Base-by-base conservation (phyloP, 2,329 filamentous ascomycete genomes). In the Sarocladiaceae sp. region DNA sequence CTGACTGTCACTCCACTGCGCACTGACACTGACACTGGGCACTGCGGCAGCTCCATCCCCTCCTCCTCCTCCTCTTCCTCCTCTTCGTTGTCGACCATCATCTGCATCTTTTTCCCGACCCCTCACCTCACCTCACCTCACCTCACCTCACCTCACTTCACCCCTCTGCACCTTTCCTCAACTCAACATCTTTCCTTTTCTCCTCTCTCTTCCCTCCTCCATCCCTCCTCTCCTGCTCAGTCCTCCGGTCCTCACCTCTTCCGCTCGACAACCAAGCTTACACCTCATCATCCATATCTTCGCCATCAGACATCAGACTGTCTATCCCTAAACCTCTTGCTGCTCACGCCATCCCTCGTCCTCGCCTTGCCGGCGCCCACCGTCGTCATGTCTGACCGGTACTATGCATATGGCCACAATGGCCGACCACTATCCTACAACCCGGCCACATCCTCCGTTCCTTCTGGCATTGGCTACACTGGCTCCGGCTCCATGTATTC, bases 391-490 rank as follows among this genome's bases (percentile, higher is more conserved):
- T 56, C 66, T 43, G 71, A 74, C 55, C 68, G 70, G 50, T 69
- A 72, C 33, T 40, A 44, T 56, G 66, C 56, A 47, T 52, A 61
- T 47, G 58, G 62, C 42, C 59, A 69, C 48, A 65, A 66, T 47
- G 66, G 72, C 49, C 69, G 73, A 46, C 65, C 65, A 23, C 63
- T 62, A 5, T 60, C 63, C 57, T 74, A 57, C 46, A 75, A 65
- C 45, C 73, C 75, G 39, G 74, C 72, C 45, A 70, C 76, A 47
- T 61, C 72, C 40, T 78, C 75, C 21, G 59, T 80, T 57, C 76
- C 76, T 15, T 65, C 69, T 39, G 68, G 66, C 54, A 61, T 73
- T 43, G 70, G 68, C 19, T 74, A 74, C 56, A 61, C 73, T 43
- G 70, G 68, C 18, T 73, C 74, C 56, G 69, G 64, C 54, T 65